These are phyloP conservation scores for Tinospora cordifolia DNA, from an alignment of 164 flowering plant genomes.

Conservation along the genomic window DNA sequence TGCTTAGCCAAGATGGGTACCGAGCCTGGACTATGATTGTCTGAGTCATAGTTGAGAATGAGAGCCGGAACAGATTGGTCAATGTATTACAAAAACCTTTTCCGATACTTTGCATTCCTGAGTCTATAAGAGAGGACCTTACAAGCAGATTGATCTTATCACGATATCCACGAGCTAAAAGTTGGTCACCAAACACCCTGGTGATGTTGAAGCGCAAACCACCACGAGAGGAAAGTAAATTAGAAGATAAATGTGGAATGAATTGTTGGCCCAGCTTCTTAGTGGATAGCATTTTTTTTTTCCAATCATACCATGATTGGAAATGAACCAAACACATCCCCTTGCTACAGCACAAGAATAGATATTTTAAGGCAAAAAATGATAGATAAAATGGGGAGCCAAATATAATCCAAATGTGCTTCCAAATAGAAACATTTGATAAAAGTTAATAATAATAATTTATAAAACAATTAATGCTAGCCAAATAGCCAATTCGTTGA, in stretches of 20 bases:
- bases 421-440: too few species aligned
- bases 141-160: background rate
- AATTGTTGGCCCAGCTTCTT: slow-evolving; percentile 8
- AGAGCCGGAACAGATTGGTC: slow-evolving; percentile 1
- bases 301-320: background rate
- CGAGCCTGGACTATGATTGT: slow-evolving; percentile 68
- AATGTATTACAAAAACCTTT: slow-evolving; percentile 8
- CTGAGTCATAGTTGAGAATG: slow-evolving; percentile 39
- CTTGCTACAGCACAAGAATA: slow-evolving; percentile 7
- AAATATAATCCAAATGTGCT: too few species aligned
- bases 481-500: background rate
- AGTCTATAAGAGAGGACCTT: background rate
- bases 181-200: slow-evolving; percentile 2
- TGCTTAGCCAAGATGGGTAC: slow-evolving; percentile 50
- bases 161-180: background rate
- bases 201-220: background rate
- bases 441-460: background rate
- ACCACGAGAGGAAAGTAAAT: slow-evolving; percentile 6
- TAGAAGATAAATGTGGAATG: slow-evolving; percentile 1
- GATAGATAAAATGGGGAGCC: slow-evolving; percentile 19
- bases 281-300: slow-evolving; percentile 6
- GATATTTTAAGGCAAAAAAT: background rate
- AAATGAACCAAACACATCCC: background rate
- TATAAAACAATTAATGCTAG: background rate
- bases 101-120: background rate